Conservation (phyloP, 495 filamentous ascomycete species). For the Aspergillus diversus region DNA sequence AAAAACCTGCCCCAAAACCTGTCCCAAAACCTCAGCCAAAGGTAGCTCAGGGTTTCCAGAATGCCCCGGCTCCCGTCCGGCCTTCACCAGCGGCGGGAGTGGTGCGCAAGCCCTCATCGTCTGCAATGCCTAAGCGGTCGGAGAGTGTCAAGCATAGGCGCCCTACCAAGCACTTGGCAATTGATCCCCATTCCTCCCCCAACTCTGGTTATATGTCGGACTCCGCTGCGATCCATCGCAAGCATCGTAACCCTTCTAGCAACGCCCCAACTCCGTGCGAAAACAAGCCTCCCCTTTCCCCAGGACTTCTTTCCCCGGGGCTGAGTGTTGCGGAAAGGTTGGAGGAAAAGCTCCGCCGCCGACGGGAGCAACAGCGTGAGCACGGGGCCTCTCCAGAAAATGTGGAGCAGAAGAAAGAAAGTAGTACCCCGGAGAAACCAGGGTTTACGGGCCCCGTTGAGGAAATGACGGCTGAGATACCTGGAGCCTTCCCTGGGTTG, state of each 20-base stretch:
- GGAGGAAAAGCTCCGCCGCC: conserved; percentile 41
- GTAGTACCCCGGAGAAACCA: neutral
- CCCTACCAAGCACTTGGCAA: neutral
- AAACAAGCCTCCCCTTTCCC: conserved; percentile 13
- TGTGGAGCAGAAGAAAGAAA: conserved; percentile 2
- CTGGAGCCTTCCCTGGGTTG: conserved; percentile 1
- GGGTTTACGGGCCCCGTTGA: neutral
- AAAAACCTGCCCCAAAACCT: neutral
- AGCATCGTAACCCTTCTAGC: neutral
- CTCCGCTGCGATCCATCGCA: conserved; percentile 22
- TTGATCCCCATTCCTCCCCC: conserved; percentile 3
- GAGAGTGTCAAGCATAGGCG: conserved; percentile 25
- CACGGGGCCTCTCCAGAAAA: conserved; percentile 22
- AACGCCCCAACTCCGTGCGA: neutral
- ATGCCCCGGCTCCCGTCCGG: neutral
- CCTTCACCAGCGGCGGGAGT: conserved; percentile 5
- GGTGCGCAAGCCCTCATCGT: conserved; percentile 8
- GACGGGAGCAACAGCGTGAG: conserved; percentile 32
- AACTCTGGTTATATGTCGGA: conserved; percentile 35
- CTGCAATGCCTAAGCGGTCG: conserved; percentile 24
- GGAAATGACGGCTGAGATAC: neutral
- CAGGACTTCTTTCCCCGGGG: conserved; percentile 21
- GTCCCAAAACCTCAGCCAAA: conserved; percentile 8
- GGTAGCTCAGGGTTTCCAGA: neutral
- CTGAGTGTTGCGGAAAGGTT: conserved; percentile 40